These are phyloP conservation scores for Cyclanthera cordifolia DNA, from an alignment of 306 rosid genomes.

Conservation along the genomic window DNA sequence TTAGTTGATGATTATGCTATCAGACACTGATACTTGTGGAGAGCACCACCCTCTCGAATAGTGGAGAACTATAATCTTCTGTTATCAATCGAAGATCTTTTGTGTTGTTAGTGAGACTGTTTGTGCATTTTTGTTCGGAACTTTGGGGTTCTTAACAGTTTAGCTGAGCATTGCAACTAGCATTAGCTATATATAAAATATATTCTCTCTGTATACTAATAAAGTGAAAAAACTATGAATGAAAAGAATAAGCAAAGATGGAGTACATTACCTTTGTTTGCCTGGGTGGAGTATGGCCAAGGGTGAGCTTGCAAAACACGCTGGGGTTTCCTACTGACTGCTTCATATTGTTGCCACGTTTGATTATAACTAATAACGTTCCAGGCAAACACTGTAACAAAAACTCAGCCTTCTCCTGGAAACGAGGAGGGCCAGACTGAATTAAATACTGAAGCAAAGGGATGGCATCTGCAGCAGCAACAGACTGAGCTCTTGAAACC, in stretches of 20 bases:
- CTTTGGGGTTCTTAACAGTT: no score
- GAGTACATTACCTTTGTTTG: slow-evolving; percentile 61
- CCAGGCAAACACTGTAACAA: slow-evolving; percentile 96
- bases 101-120: no score
- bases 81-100: no score
- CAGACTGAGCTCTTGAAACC: slow-evolving; percentile 91
- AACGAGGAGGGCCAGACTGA: slow-evolving; percentile 97
- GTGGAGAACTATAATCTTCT: no score
- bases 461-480: slow-evolving; percentile 95
- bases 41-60: no score
- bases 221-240: not conserved
- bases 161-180: not conserved
- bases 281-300: slow-evolving; percentile 74
- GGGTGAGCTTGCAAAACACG: slow-evolving; percentile 85
- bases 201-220: not conserved
- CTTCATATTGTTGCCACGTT: slow-evolving; percentile 94
- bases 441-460: slow-evolving; percentile 87
- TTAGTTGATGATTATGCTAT: no score
- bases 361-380: slow-evolving; percentile 77
- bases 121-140: no score
- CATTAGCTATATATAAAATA: not conserved
- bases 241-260: not conserved
- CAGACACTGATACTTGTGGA: no score
- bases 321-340: slow-evolving; percentile 99
- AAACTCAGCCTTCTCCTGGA: slow-evolving; percentile 94